A percentile compares a stretch with the other conserved stretches of the same genome.
Evolutionary conservation across 768 basidiomycete genomes (phyloP).

Genomic region (Termitomyces titanicus): DNA sequence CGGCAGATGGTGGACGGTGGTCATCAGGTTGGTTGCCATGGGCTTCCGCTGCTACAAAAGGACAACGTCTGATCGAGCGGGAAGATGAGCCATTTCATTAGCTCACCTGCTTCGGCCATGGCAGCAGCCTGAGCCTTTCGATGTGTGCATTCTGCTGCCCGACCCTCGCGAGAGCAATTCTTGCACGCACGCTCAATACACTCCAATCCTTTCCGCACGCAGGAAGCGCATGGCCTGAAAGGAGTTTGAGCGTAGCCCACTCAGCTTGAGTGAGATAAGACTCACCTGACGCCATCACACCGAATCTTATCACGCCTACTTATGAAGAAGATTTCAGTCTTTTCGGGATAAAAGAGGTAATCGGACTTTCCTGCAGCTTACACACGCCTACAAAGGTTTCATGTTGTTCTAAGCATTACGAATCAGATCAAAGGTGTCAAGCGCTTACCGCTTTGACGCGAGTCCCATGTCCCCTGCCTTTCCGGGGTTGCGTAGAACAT

Average conservation of each 20-base stretch:
- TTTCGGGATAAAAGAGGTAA: background rate
- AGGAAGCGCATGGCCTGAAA: constrained; percentile 46
- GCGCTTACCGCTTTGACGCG: constrained; percentile 56
- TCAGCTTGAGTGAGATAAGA: background rate
- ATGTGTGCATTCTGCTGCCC: constrained; percentile 44
- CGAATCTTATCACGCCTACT: constrained; percentile 60
- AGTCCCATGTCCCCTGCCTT: constrained; percentile 55
- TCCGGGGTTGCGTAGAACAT: constrained; percentile 48
- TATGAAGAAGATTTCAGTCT: constrained; percentile 4
- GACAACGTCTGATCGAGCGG: background rate
- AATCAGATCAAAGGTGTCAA: constrained; percentile 2
- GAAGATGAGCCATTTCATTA: background rate
- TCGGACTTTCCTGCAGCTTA: constrained; percentile 49
- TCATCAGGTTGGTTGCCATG: constrained; percentile 2
- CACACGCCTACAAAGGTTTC: constrained; percentile 44
- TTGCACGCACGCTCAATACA: constrained; percentile 49
- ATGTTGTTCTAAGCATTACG: constrained; percentile 7
- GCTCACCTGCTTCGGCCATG: constrained; percentile 21
- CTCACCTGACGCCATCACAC: constrained; percentile 55
- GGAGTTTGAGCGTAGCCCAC: background rate
- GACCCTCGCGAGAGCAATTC: constrained; percentile 40
- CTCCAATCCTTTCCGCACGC: constrained; percentile 47
- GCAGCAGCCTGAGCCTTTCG: constrained; percentile 23
- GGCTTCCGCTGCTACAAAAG: background rate
- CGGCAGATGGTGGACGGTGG: constrained; percentile 6